Evolutionary conservation across 1,284 basidiomycete genomes (phyloP), one percentile per base, ranked within the genome.

Genomic region (Boletus smithii): DNA sequence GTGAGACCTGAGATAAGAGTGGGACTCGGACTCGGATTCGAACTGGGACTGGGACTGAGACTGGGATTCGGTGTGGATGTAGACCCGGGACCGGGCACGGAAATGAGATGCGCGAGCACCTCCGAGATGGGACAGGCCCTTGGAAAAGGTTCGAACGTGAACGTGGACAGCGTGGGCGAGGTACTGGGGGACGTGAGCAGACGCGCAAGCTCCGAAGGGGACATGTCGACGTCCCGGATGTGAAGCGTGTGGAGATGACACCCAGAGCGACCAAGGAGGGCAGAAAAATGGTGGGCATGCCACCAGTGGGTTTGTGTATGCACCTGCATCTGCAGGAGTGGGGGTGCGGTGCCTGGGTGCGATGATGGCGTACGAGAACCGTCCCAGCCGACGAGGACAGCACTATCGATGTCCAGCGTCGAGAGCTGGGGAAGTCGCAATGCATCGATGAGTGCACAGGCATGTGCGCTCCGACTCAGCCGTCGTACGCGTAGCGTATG

Each of bases 401-500:
- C 60, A 22, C 60, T 59, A 7, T 62, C 53, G n/a, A 61, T 61
- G 11, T 57, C 33, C 23, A 61, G 42, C 1, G 47, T 51, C 24
- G 51, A 49, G 24, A 61, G 61, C 8, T 48, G 43, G n/a, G 62
- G 59, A 16, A 65, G 52, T 20, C 49, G 37, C 16, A 61, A 30
- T 17, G 42, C 41, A 30, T 61, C 56, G 11, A 61, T 3, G 36
- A 63, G 48, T 4, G 48, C 35, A 30, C 50, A 55, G 1, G 51
- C 60, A n/a, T 56, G 51, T 3, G 48, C 35, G 16, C 47, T 53
- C 27, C 55, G 53, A 26, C 43, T 57, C 16, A 64, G 22, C 16
- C 60, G 59, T 36, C 62, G 58, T 20, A 62, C 50, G 18, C 50
- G 56, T 10, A 61, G 50, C n/a, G 60, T 61, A 31, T 52, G 55